Evolutionary conservation across 805 yeast genomes (phyloP), one percentile per base, ranked within the genome.

Genomic region (Candida lessepsii): DNA sequence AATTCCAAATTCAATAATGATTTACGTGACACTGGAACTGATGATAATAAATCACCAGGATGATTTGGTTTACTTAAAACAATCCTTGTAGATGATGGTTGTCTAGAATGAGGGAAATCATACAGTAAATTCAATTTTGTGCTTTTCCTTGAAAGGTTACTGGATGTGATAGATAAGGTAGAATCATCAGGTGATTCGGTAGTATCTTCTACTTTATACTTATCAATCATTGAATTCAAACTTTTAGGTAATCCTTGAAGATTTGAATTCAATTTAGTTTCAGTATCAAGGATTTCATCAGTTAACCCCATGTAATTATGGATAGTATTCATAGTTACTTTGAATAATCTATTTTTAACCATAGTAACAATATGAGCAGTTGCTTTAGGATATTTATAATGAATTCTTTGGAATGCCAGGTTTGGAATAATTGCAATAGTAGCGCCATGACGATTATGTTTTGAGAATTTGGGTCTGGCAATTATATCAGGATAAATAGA

Each of bases 351-450:
- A 1, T 95, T 83, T 41, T 91, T 65, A 17, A 91, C 87, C 78
- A 91, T 89, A 52, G 95, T 96, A 10, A 91, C 91, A 21, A 93
- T 90, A 59, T 90, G 96, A 0, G 96, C 86, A 0, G 96, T 83
- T 1, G 96, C 86, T 47, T 85, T 78, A 5, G 98, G 98, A 55
- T 81, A 87, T 51, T 81, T 85, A 21, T 67, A 57, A 5, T 85
- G 82, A 28, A 91, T 73, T 39, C 84, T 69, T 40, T 77, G 73
- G 51, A 91, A 93, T 0, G 97, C 86, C 38, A 79, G 81, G 1
- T 82, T 79, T 0, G 99, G 99, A 11, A 91, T 90, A 26, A 91
- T 84, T 0, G 98, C 96, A 39, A 91, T 84, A 0, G 98, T 90
- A 24, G 95, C 85, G 29, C 53, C 47, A n/a, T 53, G 41, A 2